These are phyloP conservation scores for Podospora conica DNA, from an alignment of 495 filamentous ascomycete genomes.

Conservation along the genomic window DNA sequence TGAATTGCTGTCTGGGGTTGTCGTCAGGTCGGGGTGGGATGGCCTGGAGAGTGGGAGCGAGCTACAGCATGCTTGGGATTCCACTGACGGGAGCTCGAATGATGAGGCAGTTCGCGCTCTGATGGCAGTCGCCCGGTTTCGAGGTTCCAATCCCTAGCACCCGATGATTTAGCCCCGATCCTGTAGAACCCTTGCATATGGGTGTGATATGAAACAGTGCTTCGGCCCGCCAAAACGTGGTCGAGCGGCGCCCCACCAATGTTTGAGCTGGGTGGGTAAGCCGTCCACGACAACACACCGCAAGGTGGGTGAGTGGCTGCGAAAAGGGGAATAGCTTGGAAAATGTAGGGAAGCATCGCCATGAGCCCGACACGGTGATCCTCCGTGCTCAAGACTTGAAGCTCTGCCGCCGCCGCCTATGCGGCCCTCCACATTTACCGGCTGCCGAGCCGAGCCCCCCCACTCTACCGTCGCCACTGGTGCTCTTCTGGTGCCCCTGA, in stretches of 20 bases:
- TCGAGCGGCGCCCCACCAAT: slow-evolving; percentile 25
- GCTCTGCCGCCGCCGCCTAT: not conserved
- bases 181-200: slow-evolving; percentile 18
- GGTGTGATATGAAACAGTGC: slow-evolving; percentile 35
- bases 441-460: slow-evolving; percentile 17
- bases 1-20: not conserved
- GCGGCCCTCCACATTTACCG: slow-evolving; percentile 14
- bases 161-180: slow-evolving; percentile 17
- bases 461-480: slow-evolving; percentile 9
- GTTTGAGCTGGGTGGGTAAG: slow-evolving; percentile 25
- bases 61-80: not conserved
- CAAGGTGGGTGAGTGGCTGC: not conserved
- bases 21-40: not conserved
- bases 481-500: not conserved
- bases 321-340: not conserved
- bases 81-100: not conserved
- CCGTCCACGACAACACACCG: not conserved
- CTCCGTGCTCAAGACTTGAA: not conserved
- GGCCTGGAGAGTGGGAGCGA: not conserved
- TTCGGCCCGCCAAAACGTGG: slow-evolving; percentile 31
- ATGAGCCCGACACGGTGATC: not conserved
- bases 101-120: not conserved
- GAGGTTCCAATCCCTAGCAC: slow-evolving; percentile 15
- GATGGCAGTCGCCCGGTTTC: slow-evolving; percentile 20
- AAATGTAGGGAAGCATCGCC: not conserved